A percentile compares a stretch with the other conserved stretches of the same genome.
These are phyloP conservation scores for Talaromyces islandicus DNA, from an alignment of 2,329 filamentous ascomycete species.

Conservation along the genomic window DNA sequence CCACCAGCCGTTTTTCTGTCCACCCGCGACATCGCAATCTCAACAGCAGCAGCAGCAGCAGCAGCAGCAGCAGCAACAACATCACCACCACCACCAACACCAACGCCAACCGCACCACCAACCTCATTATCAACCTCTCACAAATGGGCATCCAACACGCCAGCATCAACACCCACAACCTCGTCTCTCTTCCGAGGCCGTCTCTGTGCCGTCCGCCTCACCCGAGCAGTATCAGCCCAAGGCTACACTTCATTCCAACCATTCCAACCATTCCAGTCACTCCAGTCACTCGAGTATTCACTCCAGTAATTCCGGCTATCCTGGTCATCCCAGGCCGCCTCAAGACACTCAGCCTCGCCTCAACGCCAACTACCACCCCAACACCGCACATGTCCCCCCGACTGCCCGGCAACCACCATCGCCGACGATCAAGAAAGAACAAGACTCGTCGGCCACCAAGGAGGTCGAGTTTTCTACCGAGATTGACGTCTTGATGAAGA, in stretches of 20 bases:
- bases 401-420: not conserved
- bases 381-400: not conserved
- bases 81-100: too few species aligned
- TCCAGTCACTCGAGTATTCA: not conserved
- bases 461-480: slow-evolving; percentile 69
- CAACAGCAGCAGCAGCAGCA: slow-evolving; percentile 1
- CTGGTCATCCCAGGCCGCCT: not conserved
- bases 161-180: slow-evolving; percentile 20
- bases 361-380: not conserved
- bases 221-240: not conserved
- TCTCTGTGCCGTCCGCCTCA: not conserved
- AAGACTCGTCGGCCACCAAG: slow-evolving; percentile 11
- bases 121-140: not conserved
- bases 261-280: not conserved
- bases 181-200: not conserved
- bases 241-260: not conserved
- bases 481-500: slow-evolving; percentile 82
- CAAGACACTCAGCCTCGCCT: not conserved
- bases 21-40: not conserved
- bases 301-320: not conserved
- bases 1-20: slow-evolving; percentile 21
- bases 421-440: slow-evolving; percentile 2
- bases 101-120: not conserved
- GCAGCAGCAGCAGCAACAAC: not conserved
- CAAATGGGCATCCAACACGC: not conserved